phyloP scores from a whole-genome alignment of 495 filamentous ascomycete species.

The Talaromyces stipitatus region DNA sequence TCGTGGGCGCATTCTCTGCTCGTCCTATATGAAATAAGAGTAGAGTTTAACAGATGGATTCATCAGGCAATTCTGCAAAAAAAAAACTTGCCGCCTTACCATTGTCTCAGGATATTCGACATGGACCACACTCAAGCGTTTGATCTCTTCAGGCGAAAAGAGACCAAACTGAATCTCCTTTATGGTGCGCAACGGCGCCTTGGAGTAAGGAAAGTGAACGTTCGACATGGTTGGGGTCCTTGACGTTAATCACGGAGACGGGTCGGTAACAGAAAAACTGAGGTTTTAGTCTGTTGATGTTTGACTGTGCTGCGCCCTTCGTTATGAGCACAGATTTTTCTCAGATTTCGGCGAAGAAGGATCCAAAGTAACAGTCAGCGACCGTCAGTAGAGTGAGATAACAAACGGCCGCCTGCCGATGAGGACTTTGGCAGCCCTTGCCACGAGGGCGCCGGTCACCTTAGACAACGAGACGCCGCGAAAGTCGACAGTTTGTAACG shows the following conservation, averaged over 20 bases:
- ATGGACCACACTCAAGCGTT: slow-evolving; percentile 88
- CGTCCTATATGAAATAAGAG: slow-evolving; percentile 49
- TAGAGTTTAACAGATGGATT: slow-evolving; percentile 3
- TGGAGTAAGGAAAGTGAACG: slow-evolving; percentile 83
- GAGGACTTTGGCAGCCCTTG: slow-evolving; percentile 48
- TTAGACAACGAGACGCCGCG: slow-evolving; percentile 31
- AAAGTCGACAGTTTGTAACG: slow-evolving; percentile 16
- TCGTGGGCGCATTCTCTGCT: slow-evolving; percentile 77
- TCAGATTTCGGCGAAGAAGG: slow-evolving; percentile 28
- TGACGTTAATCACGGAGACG: slow-evolving; percentile 10
- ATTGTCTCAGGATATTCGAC: slow-evolving; percentile 96
- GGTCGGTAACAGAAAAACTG: slow-evolving; percentile 1
- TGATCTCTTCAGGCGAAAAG: slow-evolving; percentile 93
- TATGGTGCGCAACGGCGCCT: slow-evolving; percentile 89
- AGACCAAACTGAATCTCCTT: slow-evolving; percentile 99
- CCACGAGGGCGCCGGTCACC: slow-evolving; percentile 47
- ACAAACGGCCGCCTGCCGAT: slow-evolving; percentile 30
- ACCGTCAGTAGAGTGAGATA: slow-evolving; percentile 14
- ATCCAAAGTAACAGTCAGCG: slow-evolving; percentile 4
- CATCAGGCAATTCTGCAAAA: slow-evolving; percentile 5
- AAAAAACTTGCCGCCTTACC: slow-evolving; percentile 38
- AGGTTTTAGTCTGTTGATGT: not conserved
- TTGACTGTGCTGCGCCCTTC: slow-evolving; percentile 1
- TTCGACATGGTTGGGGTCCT: slow-evolving; percentile 69
- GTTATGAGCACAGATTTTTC: not conserved